Conservation (phyloP, 2,329 filamentous ascomycete species). For the Xylariaceae sp. region DNA sequence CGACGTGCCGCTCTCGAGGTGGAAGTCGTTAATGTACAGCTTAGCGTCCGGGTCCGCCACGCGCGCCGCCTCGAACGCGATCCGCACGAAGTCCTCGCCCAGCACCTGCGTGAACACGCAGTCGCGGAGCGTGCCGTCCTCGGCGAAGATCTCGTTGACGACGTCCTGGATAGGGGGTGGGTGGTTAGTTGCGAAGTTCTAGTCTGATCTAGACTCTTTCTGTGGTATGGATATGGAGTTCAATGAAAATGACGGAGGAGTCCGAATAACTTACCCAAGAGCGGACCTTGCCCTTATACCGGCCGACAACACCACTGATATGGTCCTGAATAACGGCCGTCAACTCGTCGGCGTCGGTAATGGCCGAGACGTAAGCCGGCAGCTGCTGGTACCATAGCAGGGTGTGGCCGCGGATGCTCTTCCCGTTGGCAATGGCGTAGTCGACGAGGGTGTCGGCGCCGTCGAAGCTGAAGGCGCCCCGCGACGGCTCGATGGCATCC, state of each 20-base stretch:
- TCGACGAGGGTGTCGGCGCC: constrained; percentile 53
- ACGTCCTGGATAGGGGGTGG: constrained; percentile 38
- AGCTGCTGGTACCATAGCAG: constrained; percentile 58
- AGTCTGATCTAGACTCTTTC: too few relatives aligned
- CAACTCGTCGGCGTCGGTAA: constrained; percentile 31
- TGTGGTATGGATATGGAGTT: too few relatives aligned
- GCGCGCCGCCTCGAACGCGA: constrained; percentile 62
- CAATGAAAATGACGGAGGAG: too few relatives aligned
- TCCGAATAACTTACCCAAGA: too few relatives aligned
- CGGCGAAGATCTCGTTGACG: constrained; percentile 57
- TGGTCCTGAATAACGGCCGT: constrained; percentile 52
- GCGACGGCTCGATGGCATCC: constrained; percentile 38
- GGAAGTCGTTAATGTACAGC: constrained; percentile 71
- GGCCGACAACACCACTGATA: constrained; percentile 47
- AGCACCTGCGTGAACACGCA: constrained; percentile 61
- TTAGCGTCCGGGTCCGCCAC: constrained; percentile 59
- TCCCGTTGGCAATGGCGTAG: constrained; percentile 48
- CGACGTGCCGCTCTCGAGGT: constrained; percentile 53
- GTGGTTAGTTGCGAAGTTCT: too few relatives aligned
- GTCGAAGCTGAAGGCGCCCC: constrained; percentile 46
- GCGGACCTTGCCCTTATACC: constrained; percentile 55
- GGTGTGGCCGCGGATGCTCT: constrained; percentile 58
- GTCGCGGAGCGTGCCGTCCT: constrained; percentile 50
- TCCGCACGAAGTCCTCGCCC: constrained; percentile 61
- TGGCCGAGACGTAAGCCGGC: constrained; percentile 48